Evolutionary conservation across 345 rosid species (phyloP), one percentile per base, ranked within the genome.

Genomic region (Xanthoceras sorbifolium): DNA sequence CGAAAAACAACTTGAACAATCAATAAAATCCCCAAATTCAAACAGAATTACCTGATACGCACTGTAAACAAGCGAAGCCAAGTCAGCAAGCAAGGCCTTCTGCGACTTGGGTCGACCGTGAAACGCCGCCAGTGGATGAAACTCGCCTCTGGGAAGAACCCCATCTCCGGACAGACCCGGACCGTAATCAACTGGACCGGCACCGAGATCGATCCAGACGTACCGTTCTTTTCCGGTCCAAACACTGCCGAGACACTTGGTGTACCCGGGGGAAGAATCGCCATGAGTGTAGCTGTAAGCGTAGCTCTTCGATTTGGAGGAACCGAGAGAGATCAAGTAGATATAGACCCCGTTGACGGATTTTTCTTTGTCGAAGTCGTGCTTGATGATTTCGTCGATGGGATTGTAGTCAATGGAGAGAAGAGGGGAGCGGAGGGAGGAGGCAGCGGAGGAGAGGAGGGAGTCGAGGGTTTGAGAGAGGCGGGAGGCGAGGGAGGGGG

Each of bases 111-210:
- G 97, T 40, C 90, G 80, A 5, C 99, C 99, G 52, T 92, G 98
- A 71, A 91, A 78, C 5, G 97, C 86, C 0, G 99, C 92, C 25
- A 96, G 83, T 36, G 99, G 98, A 62, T 96, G 99, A 77, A 93
- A 96, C 73, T 96, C 98, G 20, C 99, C 99, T 79, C 90, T 83
- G 0, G 99, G 97, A 44, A 93, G 73, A 62, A 92, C 92, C 57
- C 98, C 99, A 69, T 96, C 99, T 25, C 99, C 99, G 9, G 99
- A 96, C 34, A 96, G 79, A 3, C 87, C 92, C 31, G 99, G 99
- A 7, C 99, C 99, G 12, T 96, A 93, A 71, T 96, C 99, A 25
- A 96, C 95, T 3, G 98, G 99, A 15, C 98, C 99, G 0, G 99
- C 98, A 0, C 87, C 85, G 48, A 96, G 89, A 86, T 93, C 99